A percentile compares a stretch with the other conserved stretches of the same genome.
Evolutionary conservation across 192 early-diverging fungal species (phyloP).

Genomic region (Rhizophagus clarus): DNA sequence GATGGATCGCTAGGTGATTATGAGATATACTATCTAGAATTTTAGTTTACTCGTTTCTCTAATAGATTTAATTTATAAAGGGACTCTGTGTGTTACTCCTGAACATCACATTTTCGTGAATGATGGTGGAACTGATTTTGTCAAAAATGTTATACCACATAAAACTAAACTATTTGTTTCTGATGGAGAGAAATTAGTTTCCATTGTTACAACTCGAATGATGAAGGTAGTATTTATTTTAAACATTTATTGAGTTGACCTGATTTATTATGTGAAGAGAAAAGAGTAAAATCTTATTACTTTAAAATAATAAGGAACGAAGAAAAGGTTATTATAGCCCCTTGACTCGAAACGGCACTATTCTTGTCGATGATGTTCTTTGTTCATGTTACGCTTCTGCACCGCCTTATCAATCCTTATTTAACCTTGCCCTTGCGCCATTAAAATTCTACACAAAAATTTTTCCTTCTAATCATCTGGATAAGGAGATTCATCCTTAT

Average conservation of each 20-base stretch:
- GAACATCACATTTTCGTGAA: too few species aligned
- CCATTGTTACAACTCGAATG: too few species aligned
- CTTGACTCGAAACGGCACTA: not conserved
- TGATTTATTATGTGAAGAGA: too few species aligned
- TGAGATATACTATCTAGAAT: not conserved
- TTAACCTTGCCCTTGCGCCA: not conserved
- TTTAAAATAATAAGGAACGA: not conserved
- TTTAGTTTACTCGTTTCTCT: not conserved
- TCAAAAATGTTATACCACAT: too few species aligned
- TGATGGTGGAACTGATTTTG: too few species aligned
- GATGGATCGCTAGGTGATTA: too few species aligned
- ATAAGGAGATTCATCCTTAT: conserved; percentile 2
- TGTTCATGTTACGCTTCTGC: not conserved
- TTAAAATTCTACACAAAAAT: not conserved
- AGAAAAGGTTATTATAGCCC: not conserved
- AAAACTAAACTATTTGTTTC: too few species aligned
- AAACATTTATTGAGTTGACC: too few species aligned
- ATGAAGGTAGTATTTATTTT: too few species aligned
- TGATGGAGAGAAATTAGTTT: too few species aligned
- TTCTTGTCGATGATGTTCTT: not conserved
- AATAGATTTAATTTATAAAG: not conserved
- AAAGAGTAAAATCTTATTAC: too few species aligned
- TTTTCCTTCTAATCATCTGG: not conserved
- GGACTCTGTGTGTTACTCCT: too few species aligned
- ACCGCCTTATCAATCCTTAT: not conserved